phyloP scores from a whole-genome alignment of 1,139 yeast species.

The Hanseniaspora sp. region DNA sequence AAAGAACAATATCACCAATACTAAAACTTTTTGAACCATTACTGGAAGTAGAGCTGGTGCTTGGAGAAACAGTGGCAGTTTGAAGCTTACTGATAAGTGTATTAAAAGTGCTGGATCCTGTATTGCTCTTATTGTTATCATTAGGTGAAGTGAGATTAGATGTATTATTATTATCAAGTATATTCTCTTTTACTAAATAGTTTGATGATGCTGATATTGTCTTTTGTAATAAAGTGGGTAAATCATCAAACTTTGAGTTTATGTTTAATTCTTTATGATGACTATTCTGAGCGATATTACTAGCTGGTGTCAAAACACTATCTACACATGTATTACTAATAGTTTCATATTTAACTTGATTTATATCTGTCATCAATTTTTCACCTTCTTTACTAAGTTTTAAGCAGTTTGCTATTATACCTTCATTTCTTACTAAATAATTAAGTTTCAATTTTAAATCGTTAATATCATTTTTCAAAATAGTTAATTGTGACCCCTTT shows the following conservation, averaged over 20 bases:
- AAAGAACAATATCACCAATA: slow-evolving; percentile 61
- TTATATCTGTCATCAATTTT: slow-evolving; percentile 19
- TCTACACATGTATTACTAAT: neutral
- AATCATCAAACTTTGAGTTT: slow-evolving; percentile 3
- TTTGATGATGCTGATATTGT: slow-evolving; percentile 8
- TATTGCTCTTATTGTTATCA: slow-evolving; percentile 12
- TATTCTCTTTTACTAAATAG: slow-evolving; percentile 1
- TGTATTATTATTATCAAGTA: neutral
- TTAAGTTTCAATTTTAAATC: slow-evolving; percentile 71
- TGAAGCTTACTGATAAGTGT: neutral
- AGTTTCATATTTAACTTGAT: slow-evolving; percentile 16
- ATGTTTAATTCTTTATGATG: slow-evolving; percentile 1
- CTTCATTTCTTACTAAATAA: slow-evolving; percentile 59
- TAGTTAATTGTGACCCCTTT: slow-evolving; percentile 81
- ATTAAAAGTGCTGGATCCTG: slow-evolving; percentile 6
- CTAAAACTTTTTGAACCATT: slow-evolving; percentile 35
- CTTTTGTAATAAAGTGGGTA: slow-evolving; percentile 6
- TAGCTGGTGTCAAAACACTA: neutral
- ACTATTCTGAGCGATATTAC: too few species aligned
- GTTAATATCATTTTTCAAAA: slow-evolving; percentile 72
- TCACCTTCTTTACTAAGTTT: slow-evolving; percentile 27
- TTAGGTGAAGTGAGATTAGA: neutral
- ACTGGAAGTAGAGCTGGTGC: slow-evolving; percentile 23
- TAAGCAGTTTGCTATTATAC: slow-evolving; percentile 52
- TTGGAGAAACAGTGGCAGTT: slow-evolving; percentile 20